A percentile compares a stretch with the other conserved stretches of the same genome.
These are phyloP conservation scores for Mycena pura DNA, from an alignment of 768 basidiomycete genomes.

Conservation along the genomic window DNA sequence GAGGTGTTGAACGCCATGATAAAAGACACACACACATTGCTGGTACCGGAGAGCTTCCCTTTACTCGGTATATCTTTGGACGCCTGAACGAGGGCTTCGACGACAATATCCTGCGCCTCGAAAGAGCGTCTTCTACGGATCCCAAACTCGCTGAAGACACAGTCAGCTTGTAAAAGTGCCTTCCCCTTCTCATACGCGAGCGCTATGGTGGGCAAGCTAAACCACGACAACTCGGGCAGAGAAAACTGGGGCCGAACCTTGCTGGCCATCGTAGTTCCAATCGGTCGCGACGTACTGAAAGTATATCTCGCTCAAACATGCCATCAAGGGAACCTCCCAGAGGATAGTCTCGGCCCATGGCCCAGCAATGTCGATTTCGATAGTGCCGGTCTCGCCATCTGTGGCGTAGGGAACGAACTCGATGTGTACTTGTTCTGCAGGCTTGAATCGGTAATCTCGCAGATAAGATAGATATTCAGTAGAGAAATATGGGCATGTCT, in stretches of 20 bases:
- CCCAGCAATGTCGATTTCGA: slow-evolving; percentile 78
- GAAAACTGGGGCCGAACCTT: slow-evolving; percentile 59
- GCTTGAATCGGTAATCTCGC: slow-evolving; percentile 69
- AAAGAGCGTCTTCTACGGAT: slow-evolving; percentile 82
- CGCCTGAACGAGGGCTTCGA: slow-evolving; percentile 73
- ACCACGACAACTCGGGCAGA: background rate
- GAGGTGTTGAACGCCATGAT: too few relatives aligned
- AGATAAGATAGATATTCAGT: slow-evolving; percentile 81
- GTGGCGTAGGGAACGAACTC: slow-evolving; percentile 65
- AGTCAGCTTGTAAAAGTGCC: slow-evolving; percentile 65
- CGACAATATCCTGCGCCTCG: slow-evolving; percentile 76
- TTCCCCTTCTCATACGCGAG: slow-evolving; percentile 75
- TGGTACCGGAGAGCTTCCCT: slow-evolving; percentile 81
- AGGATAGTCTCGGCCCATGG: slow-evolving; percentile 86
- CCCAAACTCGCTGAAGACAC: slow-evolving; percentile 85
- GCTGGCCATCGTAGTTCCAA: slow-evolving; percentile 87
- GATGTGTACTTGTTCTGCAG: slow-evolving; percentile 67
- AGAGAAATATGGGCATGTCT: slow-evolving; percentile 77
- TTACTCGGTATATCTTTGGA: slow-evolving; percentile 50
- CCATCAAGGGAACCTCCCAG: slow-evolving; percentile 97
- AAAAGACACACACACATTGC: slow-evolving; percentile 82
- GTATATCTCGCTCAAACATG: slow-evolving; percentile 88
- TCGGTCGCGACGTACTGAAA: slow-evolving; percentile 77
- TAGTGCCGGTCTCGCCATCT: slow-evolving; percentile 58
- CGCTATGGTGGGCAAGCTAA: background rate